Evolutionary conservation across 2,329 filamentous ascomycete species (phyloP), one percentile per base, ranked within the genome.

Genomic region (Epicoccum sorghinum): DNA sequence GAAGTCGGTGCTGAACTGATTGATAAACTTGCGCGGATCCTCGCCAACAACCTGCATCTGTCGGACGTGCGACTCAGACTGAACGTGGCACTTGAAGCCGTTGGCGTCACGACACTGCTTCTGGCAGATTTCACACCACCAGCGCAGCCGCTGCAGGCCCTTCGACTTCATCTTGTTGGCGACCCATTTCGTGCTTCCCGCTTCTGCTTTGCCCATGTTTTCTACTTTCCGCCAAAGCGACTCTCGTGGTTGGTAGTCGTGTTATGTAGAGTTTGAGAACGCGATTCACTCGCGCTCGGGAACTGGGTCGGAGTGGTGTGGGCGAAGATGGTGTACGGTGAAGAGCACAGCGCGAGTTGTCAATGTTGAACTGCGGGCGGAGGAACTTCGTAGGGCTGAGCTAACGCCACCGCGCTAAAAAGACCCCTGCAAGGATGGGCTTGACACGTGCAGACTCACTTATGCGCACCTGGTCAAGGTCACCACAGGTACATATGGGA

Each of bases 21-120:
- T 85, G 74, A 98, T 93, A 72, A 84, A 86, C 66, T 91, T 93
- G 59, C 89, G 89, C 22, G 93, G 86, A 69, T 98, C 89, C 71
- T 96, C 90, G 69, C 93, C 93, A 24, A 97, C 89, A 1, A 93
- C 75, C 38, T 93, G 81, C 83, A 98, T 96, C 62, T 93, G 87
- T n/a, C 93, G 88, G 36, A 96, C 90, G 70, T 97, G 93, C 42
- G 86, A 87, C 75, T 96, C 91, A 58, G 86, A 89, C 67, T 91
- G 86, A 1, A 88, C 89, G 77, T 98, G 93, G 79, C 90, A 72
- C 54, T 75, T 76, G 65, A 75, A 74, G 51, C 71, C 93, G 77
- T 98, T 97, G 64, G 93, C 90, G 72, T 96, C 92, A 56, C 90
- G 83, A 72, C 85, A 86, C 66, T 91, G 88, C 54, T 85, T 82